Evolutionary conservation across 768 basidiomycete species (phyloP), one percentile per base, ranked within the genome.

Genomic region (Macrolepiota albuminosa): DNA sequence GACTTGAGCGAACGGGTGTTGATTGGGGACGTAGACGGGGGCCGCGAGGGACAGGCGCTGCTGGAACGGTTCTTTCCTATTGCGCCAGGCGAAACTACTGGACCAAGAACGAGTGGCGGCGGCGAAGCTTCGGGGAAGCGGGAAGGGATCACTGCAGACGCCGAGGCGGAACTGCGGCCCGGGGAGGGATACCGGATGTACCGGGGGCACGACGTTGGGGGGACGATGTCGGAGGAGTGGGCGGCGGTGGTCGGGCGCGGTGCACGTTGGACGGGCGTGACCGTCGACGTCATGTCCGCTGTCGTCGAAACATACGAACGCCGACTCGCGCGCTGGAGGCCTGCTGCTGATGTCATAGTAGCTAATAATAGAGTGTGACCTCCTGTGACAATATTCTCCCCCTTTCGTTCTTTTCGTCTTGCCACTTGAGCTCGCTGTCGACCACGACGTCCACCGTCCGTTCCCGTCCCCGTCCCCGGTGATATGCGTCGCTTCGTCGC

Each of bases 221-320:
- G 92, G 37, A 72, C 73, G 6, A 60, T 89, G 33, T 77, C 83
- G 3, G 73, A 67, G 5, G 83, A 83, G 50, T 83, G 83, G 61
- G 76, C 74, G 36, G 54, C 69, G 43, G 77, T 94, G 9, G 58
- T 92, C 0, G 68, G 69, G 24, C 77, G 79, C 21, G 87, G 78
- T 0, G 83, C 81, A 6, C 57, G 68, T 45, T 84, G 86, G 76
- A 71, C 79, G 1, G 88, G 90, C 1, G 80, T 88, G 6, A 71
- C 72, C 1, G 72, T 70, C 24, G 80, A 82, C 54, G 79, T 83
- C 61, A 46, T 95, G 47, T 71, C 76, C 3, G 71, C 69, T 10
- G 78, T 89, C 16, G 76, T 92, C 33, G 87, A 88, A 70, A 71
- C 73, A 54, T 86, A 84, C 57, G 93, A 95, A 72, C 75, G 83